Base-by-base conservation (phyloP, 345 rosid genomes). In the Mercurialis annua region DNA sequence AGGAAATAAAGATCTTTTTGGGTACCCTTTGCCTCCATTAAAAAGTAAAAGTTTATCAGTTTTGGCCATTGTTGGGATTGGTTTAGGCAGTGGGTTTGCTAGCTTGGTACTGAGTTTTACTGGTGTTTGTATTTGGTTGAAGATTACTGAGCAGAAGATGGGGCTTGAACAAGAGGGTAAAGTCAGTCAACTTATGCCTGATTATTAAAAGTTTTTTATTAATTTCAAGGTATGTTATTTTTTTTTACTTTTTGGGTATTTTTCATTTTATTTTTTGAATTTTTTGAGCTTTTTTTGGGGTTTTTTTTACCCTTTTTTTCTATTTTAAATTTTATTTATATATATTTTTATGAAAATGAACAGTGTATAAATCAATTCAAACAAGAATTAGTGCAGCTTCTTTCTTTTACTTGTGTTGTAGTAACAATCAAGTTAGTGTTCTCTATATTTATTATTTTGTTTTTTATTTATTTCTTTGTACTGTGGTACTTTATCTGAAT, bases 1-100 rank as follows among this genome's bases (percentile, higher is more conserved):
- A 12, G 96, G 97, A 65, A 93, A 93, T 29, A 89, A 88, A 77
- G 90, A 76, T 67, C 83, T 93, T 75, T 90, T 58, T 57, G 98
- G 98, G 10, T 93, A 86, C 81, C 98, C 98, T 59, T 77, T 93
- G 68, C 81, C 86, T 20, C 90, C 87, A 21, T 69, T 75, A 83
- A 84, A 71, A 80, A 77, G 67, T 9, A 86, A 75, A 67, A 94
- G 97, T n/a, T 67, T 93, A 49, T 82, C 98, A 0, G 76, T 93
- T 42, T 57, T 88, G 78, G 90, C 98, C 71, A 90, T 93, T 47
- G 96, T 93, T 24, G 97, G 97, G 76, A 93, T 93, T 70, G 98
- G 98, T 17, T 79, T 93, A 18, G 98, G 97, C 21, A 93, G 96
- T 71, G 98, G 98, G 46, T 73, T 93, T 31, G 92, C 85, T 1